These are phyloP conservation scores for Pythium monospermum DNA, from an alignment of 352 stramenopile species.

Conservation along the genomic window DNA sequence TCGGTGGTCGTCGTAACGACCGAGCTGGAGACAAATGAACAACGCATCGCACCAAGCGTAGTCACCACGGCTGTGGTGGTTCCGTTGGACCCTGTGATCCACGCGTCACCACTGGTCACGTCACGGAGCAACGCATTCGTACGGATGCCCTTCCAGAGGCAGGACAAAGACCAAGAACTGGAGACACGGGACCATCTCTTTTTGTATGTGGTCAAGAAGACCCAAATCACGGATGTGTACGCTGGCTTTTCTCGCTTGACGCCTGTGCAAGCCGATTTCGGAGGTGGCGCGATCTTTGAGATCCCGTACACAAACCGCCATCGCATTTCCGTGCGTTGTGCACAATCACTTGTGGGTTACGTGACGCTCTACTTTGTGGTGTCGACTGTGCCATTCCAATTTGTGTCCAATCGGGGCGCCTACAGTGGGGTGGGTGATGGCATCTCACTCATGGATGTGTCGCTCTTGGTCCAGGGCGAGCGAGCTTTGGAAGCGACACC, in stretches of 20 bases:
- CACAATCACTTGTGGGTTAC: slow-evolving; percentile 27
- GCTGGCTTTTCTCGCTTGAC: slow-evolving; percentile 22
- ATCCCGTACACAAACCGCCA: slow-evolving; percentile 31
- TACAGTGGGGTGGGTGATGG: slow-evolving; percentile 29
- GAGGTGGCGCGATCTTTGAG: slow-evolving; percentile 22
- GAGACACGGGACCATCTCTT: slow-evolving; percentile 31
- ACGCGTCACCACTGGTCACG: slow-evolving; percentile 2
- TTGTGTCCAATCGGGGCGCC: slow-evolving; percentile 26
- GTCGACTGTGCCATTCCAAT: slow-evolving; percentile 38
- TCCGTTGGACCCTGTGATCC: slow-evolving; percentile 18
- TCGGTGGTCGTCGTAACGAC: slow-evolving; percentile 30
- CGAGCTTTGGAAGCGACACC: slow-evolving; percentile 8
- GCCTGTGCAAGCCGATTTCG: slow-evolving; percentile 16
- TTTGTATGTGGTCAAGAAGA: slow-evolving; percentile 32
- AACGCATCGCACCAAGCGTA: background rate
- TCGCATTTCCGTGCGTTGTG: slow-evolving; percentile 24
- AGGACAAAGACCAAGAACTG: slow-evolving; percentile 30
- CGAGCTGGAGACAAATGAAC: slow-evolving; percentile 31
- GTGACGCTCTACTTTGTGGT: slow-evolving; percentile 37
- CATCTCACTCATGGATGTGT: slow-evolving; percentile 34
- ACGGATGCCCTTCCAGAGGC: slow-evolving; percentile 32
- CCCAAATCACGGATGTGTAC: slow-evolving; percentile 33
- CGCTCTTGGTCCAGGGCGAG: slow-evolving; percentile 29
- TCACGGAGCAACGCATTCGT: slow-evolving; percentile 28
- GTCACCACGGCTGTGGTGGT: slow-evolving; percentile 26